Percentiles rank a stretch among this genome's conserved stretches.
phyloP scores from a whole-genome alignment of 2,329 filamentous ascomycete species.

The Exophiala phaeomuriformis region DNA sequence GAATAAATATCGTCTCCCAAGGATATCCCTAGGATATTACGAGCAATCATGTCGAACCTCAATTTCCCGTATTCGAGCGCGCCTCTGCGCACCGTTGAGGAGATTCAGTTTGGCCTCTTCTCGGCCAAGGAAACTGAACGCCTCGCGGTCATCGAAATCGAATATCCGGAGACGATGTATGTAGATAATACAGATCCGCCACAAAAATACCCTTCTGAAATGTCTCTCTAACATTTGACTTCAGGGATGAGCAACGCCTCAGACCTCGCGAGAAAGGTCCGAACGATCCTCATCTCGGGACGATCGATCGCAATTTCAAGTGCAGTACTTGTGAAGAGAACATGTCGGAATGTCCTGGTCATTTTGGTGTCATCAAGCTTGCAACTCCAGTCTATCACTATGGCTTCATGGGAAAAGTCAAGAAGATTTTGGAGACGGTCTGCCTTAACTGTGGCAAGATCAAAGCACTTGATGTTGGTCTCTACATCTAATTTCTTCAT shows the following conservation, averaged over 20 bases:
- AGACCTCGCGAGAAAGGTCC: constrained; percentile 85
- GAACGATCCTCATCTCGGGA: constrained; percentile 92
- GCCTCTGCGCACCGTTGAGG: constrained; percentile 94
- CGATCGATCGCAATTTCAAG: constrained; percentile 90
- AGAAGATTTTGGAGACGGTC: constrained; percentile 97
- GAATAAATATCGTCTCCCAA: constrained; percentile 22
- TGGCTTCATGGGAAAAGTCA: constrained; percentile 97
- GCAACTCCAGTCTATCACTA: constrained; percentile 92
- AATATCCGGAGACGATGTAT: constrained; percentile 96
- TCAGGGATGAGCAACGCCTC: constrained; percentile 74
- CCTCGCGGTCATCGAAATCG: constrained; percentile 92
- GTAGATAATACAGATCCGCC: constrained; percentile 22
- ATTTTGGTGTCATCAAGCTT: constrained; percentile 98
- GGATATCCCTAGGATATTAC: constrained; percentile 28
- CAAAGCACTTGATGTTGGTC: constrained; percentile 95
- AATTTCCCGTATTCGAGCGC: constrained; percentile 86
- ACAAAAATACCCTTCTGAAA: constrained; percentile 5
- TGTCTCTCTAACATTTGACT: constrained; percentile 25
- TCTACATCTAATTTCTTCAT: constrained; percentile 32
- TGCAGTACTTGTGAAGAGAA: constrained; percentile 95
- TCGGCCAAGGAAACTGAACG: constrained; percentile 98
- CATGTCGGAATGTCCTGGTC: constrained; percentile 91
- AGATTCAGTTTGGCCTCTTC: constrained; percentile 97
- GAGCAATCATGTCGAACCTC: constrained; percentile 76
- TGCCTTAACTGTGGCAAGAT: constrained; percentile 99